phyloP scores from a whole-genome alignment of 2,329 filamentous ascomycete genomes.

The Westerdykella ornata region DNA sequence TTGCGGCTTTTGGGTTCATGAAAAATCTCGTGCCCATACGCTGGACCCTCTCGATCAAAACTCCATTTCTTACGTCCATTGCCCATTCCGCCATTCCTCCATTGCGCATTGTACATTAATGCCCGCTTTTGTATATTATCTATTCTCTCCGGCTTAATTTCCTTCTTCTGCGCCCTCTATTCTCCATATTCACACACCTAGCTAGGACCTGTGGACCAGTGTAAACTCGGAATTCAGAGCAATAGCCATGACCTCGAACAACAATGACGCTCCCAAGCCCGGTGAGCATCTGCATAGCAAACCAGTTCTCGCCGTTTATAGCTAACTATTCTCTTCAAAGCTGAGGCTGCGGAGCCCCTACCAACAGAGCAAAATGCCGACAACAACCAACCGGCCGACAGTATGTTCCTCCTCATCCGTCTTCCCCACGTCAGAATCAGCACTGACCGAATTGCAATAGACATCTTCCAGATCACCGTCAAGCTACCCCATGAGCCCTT shows the following conservation, averaged over 20 bases:
- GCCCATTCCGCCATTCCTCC: constrained; percentile 4
- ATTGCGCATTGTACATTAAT: constrained; percentile 30
- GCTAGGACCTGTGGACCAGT: not conserved
- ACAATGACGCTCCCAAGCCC: constrained; percentile 35
- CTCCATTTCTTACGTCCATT: not conserved
- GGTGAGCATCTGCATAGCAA: constrained; percentile 22
- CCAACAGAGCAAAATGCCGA: constrained; percentile 23
- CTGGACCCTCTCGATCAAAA: not conserved
- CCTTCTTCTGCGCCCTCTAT: constrained; percentile 17
- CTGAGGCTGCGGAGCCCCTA: constrained; percentile 25
- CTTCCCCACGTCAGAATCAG: not conserved
- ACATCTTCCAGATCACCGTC: constrained; percentile 66
- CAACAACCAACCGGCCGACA: constrained; percentile 26
- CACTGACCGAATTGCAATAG: constrained; percentile 20
- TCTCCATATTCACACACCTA: constrained; percentile 3
- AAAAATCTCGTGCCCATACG: constrained; percentile 18
- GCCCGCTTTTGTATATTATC: constrained; percentile 26
- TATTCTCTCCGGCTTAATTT: constrained; percentile 17
- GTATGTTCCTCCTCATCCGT: constrained; percentile 16
- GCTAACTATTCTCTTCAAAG: constrained; percentile 14
- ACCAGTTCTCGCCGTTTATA: constrained; percentile 7
- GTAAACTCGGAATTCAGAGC: constrained; percentile 1
- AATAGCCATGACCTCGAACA: constrained; percentile 28
- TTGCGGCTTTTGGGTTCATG: not conserved
- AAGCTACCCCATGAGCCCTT: constrained; percentile 72